Evolutionary conservation across 805 yeast genomes (phyloP), one percentile per base, ranked within the genome.

Genomic region (Saturnispora serradocipensis): DNA sequence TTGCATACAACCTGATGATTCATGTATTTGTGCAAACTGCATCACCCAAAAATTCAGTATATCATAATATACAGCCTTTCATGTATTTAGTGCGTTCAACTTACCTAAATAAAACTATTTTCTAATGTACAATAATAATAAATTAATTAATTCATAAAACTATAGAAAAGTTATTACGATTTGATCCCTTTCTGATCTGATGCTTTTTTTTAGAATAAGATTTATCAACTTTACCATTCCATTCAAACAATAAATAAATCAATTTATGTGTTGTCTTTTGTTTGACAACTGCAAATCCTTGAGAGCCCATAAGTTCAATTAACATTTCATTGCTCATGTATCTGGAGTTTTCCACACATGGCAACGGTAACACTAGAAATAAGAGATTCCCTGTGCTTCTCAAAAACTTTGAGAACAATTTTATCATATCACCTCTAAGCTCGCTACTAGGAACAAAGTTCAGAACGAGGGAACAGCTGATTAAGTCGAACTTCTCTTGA

Each of bases 311-410:
- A 11, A 89, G 74, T 5, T 38, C 20, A n/a, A 44, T 34, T 7
- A 54, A 34, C 4, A 38, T 6, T 28, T 52, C 43, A 20, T 53
- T 44, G 5, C 32, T 35, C 64, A 84, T 80, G 63, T 90, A 91
- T 44, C 98, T 72, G 0, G 97, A 89, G 64, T 91, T 90, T 8
- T 70, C 64, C 1, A 88, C 71, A 63, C 99, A 91, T 0, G 98
- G 96, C 35, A 86, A 71, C 0, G 99, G 99, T 3, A 91, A 68
- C 6, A 91, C 98, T 11, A 91, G 66, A 61, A 91, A 90, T 5
- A 89, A 65, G 34, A 72, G 61, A 5, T 78, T 71, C 3, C 65
- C 53, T 1, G 42, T 24, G 1, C 43, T 38, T 4, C 48, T 49
- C 38, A 90, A 68, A 60, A 87, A 90, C 27, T 69, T 52, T 4